A percentile compares a stretch with the other conserved stretches of the same genome.
phyloP scores from a whole-genome alignment of 2,329 filamentous ascomycete species.

The Coniosporium uncinatum region DNA sequence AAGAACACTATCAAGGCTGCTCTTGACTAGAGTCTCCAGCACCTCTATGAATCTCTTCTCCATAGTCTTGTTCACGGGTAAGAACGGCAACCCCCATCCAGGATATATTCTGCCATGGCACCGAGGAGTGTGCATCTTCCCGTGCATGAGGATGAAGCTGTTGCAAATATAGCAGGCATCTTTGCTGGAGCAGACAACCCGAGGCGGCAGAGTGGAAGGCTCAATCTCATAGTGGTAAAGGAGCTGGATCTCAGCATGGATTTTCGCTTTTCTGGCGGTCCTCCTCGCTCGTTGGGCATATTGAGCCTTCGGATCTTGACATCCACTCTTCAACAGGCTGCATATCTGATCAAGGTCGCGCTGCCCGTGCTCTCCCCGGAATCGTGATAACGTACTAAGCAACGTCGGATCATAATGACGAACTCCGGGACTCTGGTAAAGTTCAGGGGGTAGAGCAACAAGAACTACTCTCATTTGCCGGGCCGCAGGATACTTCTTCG shows the following conservation, averaged over 20 bases:
- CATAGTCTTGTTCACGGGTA: no score
- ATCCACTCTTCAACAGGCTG: no score
- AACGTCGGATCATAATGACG: conserved; percentile 1
- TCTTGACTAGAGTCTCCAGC: no score
- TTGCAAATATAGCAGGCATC: conserved; percentile 47
- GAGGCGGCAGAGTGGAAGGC: conserved; percentile 20
- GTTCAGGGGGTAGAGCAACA: conserved; percentile 7
- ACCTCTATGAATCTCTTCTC: no score
- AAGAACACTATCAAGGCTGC: no score
- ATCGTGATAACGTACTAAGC: conserved; percentile 5
- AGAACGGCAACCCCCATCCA: no score
- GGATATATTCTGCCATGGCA: no score
- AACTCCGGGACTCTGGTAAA: background rate
- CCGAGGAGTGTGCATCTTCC: no score
- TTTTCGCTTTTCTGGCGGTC: conserved; percentile 7
- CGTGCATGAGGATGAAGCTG: conserved; percentile 35
- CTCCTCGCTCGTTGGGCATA: conserved; percentile 8
- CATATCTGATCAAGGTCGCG: no score
- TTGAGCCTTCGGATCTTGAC: conserved; percentile 2
- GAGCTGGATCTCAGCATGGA: conserved; percentile 47
- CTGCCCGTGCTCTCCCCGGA: conserved; percentile 3
- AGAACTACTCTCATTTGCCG: conserved; percentile 6
- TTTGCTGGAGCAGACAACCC: conserved; percentile 43
- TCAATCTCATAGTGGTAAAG: conserved; percentile 34
- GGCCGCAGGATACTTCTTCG: conserved; percentile 5